Evolutionary conservation across 441 rosid genomes (phyloP), one percentile per base, ranked within the genome.

Genomic region (Jatropha multifida): DNA sequence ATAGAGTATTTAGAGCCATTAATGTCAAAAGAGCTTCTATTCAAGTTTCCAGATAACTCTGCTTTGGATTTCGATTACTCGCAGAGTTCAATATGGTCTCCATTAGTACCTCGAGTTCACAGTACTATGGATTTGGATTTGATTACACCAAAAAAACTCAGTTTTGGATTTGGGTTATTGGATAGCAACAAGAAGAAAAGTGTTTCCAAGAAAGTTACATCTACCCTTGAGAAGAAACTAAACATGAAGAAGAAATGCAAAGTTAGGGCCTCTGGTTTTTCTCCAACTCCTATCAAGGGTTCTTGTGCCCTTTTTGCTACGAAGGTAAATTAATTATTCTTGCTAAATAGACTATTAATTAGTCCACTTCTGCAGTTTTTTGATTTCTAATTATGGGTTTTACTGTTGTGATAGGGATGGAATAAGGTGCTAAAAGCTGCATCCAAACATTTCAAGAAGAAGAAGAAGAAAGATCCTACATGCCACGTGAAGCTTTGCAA

Each of bases 81-180:
- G 18, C 92, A 90, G 81, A 92, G 97, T 88, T 92, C 98, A 23
- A 82, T 94, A 58, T 94, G 98, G 98, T 92, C 98, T 74, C 97
- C 98, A 67, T 80, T 94, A 52, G 81, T 92, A 55, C 96, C 90
- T 54, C 87, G 92, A 41, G 32, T 76, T 26, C 83, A 89, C 81
- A 67, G 59, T 56, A 82, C 89, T 26, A 44, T 84, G 26, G 89
- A 86, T 66, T 76, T 82, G 37, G 81, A 81, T 54, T 75, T 32
- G 14, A 44, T 83, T 10, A 77, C 82, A 1, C 91, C 81, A 20
- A 79, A 58, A 75, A 72, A 75, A 74, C 79, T 82, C 65, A 74
- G 78, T 48, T 79, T 71, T 68, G 32, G 73, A 32, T 58, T 72
- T 46, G 85, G 83, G 27, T 83, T 78, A 14, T 72, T 73, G 69